phyloP scores from a whole-genome alignment of 2,329 filamentous ascomycete genomes.

The Camillea tinctor region DNA sequence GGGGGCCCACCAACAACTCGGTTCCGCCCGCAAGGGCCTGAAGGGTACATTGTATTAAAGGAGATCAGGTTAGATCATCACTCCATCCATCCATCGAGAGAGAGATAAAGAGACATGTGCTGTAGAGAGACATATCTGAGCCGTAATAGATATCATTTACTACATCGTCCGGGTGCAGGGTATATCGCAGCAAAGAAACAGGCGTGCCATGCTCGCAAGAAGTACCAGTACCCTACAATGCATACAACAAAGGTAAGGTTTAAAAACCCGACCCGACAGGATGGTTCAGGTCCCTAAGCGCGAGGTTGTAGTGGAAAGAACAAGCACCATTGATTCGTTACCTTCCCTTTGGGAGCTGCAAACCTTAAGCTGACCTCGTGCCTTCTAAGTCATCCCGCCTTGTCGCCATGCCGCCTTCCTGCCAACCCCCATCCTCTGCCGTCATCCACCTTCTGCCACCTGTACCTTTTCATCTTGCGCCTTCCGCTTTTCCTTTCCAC shows the following conservation, averaged over 20 bases:
- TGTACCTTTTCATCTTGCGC: background rate
- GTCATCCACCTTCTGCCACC: background rate
- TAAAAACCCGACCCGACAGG: background rate
- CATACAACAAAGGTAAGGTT: background rate
- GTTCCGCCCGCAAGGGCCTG: background rate
- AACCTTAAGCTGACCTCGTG: slow-evolving; percentile 32
- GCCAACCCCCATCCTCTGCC: background rate
- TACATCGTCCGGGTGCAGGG: background rate
- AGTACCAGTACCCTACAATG: background rate
- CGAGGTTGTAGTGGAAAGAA: slow-evolving; percentile 27
- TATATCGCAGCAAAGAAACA: background rate
- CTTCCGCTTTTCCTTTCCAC: background rate
- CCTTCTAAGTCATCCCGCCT: background rate
- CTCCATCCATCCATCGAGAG: background rate
- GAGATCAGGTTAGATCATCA: background rate
- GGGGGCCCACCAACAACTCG: background rate
- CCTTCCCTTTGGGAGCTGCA: slow-evolving; percentile 24
- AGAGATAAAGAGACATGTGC: background rate
- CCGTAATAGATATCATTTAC: background rate
- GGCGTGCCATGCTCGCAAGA: background rate
- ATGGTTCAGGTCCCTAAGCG: slow-evolving; percentile 11
- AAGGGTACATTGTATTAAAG: background rate
- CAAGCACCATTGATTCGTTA: slow-evolving; percentile 30
- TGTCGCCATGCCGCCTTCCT: slow-evolving; percentile 8
- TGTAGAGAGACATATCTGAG: background rate